Conservation (phyloP, 2,329 filamentous ascomycete species). For the Aspergillus sp. region DNA sequence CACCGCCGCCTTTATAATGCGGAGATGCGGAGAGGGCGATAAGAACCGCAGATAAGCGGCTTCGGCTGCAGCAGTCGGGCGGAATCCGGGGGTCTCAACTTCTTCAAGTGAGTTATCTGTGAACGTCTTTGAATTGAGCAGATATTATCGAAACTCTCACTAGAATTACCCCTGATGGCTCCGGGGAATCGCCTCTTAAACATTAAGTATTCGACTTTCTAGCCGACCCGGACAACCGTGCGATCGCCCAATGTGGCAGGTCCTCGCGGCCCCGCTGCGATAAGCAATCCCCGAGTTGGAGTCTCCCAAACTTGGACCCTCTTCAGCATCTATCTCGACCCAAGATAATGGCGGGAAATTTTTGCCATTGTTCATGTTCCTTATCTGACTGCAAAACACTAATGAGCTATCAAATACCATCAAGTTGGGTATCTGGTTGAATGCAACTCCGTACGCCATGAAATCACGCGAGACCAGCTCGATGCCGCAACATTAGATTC, state of each 20-base stretch:
- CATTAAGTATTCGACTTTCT: neutral
- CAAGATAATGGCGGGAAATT: neutral
- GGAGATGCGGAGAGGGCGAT: conserved; percentile 24
- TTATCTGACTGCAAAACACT: neutral
- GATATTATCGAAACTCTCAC: neutral
- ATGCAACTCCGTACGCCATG: no score
- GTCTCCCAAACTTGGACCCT: neutral
- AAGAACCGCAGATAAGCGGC: conserved; percentile 26
- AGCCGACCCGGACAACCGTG: neutral
- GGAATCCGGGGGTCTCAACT: neutral
- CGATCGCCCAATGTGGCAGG: conserved; percentile 17
- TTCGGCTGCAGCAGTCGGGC: neutral
- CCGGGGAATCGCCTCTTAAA: neutral
- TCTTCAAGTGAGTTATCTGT: neutral
- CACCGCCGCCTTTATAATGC: conserved; percentile 20
- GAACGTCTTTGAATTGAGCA: neutral
- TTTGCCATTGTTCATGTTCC: neutral
- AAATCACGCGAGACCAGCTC: neutral
- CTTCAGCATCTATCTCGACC: neutral
- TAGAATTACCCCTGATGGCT: no score
- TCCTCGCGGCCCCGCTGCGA: conserved; percentile 14
- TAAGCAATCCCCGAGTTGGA: neutral
- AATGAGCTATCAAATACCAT: neutral
- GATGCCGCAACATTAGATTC: neutral
- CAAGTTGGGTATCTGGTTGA: no score